These are phyloP conservation scores for Sphaerulina vaccinii DNA, from an alignment of 2,329 filamentous ascomycete genomes.

Conservation along the genomic window DNA sequence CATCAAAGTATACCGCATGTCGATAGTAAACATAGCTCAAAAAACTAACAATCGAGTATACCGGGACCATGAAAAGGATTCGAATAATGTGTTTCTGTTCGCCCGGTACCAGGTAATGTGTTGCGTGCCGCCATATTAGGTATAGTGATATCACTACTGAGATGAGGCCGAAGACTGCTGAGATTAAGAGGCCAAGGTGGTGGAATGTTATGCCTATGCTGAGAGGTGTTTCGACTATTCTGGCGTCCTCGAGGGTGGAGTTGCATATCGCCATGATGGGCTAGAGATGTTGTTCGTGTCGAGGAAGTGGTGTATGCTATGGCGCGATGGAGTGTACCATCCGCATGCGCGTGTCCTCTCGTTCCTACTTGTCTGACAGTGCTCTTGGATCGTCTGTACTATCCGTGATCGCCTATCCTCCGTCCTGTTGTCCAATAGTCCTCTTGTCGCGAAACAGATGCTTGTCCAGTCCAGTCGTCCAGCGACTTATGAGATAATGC, in stretches of 20 bases:
- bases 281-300: background rate
- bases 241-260: conserved; percentile 48
- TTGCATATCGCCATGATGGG: conserved; percentile 44
- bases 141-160: conserved; percentile 53
- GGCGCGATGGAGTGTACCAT: background rate
- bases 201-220: conserved; percentile 59
- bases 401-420: background rate
- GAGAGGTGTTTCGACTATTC: conserved; percentile 46
- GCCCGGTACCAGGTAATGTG: conserved; percentile 58
- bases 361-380: background rate
- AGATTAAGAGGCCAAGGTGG: conserved; percentile 54
- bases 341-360: background rate
- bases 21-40: conserved; percentile 72
- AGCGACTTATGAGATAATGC: background rate
- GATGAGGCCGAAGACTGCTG: conserved; percentile 53
- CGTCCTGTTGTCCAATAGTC: background rate
- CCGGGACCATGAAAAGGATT: conserved; percentile 82
- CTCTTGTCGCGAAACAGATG: background rate
- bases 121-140: conserved; percentile 58
- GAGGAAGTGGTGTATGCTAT: background rate
- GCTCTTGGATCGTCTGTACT: background rate
- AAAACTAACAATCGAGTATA: conserved; percentile 74
- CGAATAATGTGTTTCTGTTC: conserved; percentile 75
- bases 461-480: background rate
- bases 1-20: conserved; percentile 76